phyloP scores from a whole-genome alignment of 352 stramenopile genomes.

The Pythium graminicola region DNA sequence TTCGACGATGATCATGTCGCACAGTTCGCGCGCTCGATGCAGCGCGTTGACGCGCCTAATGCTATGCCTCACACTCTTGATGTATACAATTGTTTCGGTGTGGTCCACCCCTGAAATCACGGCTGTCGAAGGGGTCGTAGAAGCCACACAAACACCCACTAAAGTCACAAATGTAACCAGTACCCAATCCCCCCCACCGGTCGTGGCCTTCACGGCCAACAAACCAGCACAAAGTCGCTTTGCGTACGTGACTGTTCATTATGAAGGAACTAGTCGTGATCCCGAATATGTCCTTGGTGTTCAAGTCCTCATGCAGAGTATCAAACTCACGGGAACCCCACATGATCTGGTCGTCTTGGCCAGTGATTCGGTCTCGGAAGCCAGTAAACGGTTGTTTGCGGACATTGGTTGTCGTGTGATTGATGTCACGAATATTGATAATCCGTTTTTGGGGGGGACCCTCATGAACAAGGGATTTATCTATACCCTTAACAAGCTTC shows the following conservation, averaged over 20 bases:
- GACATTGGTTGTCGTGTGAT: slow-evolving; percentile 78
- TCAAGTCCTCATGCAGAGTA: slow-evolving; percentile 80
- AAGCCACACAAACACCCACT: not conserved
- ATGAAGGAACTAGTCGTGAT: slow-evolving; percentile 77
- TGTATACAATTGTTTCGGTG: not conserved
- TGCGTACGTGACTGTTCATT: slow-evolving; percentile 83
- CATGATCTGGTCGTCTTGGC: slow-evolving; percentile 84
- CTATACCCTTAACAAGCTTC: slow-evolving; percentile 88
- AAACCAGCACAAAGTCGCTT: slow-evolving; percentile 43
- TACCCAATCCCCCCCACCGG: slow-evolving; percentile 4
- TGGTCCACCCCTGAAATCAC: not conserved
- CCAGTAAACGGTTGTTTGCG: slow-evolving; percentile 67
- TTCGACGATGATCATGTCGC: too few species aligned
- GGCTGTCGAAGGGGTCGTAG: not conserved
- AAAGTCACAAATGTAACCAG: not conserved
- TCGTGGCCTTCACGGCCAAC: slow-evolving; percentile 23
- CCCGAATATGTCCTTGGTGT: slow-evolving; percentile 81
- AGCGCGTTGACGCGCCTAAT: not conserved
- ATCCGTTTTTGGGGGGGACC: slow-evolving; percentile 72
- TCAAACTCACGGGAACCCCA: slow-evolving; percentile 75
- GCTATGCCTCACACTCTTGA: not conserved
- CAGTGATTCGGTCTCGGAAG: slow-evolving; percentile 74
- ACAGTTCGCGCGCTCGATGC: too few species aligned
- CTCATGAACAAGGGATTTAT: slow-evolving; percentile 85
- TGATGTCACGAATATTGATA: slow-evolving; percentile 84